phyloP scores from a whole-genome alignment of 176 grass and related monocot species.

The Tuctoria greenei region DNA sequence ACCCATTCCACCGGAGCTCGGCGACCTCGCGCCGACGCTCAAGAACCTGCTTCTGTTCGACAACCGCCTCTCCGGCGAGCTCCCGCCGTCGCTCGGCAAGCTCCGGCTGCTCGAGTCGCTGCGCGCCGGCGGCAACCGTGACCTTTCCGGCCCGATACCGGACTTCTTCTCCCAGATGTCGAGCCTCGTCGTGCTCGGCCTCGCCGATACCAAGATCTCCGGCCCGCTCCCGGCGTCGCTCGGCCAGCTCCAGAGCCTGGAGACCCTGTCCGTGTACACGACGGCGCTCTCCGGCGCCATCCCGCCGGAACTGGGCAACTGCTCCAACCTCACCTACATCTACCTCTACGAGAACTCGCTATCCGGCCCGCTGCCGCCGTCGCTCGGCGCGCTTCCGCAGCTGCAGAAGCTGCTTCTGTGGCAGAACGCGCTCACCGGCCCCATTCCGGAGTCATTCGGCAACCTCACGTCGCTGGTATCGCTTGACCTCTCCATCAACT shows the following conservation, averaged over 20 bases:
- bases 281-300: conserved; percentile 66
- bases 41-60: conserved; percentile 64
- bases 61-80: conserved; percentile 70
- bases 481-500: conserved; percentile 91
- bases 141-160: conserved; percentile 66
- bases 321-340: conserved; percentile 66
- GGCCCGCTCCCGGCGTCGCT: conserved; percentile 63
- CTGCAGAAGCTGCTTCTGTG: conserved; percentile 86
- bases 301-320: conserved; percentile 76
- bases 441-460: conserved; percentile 78
- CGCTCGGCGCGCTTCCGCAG: conserved; percentile 48
- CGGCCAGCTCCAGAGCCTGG: conserved; percentile 56
- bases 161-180: conserved; percentile 52
- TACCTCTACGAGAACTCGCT: conserved; percentile 95
- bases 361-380: conserved; percentile 59
- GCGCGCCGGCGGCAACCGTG: conserved; percentile 73
- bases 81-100: conserved; percentile 64
- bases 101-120: conserved; percentile 60
- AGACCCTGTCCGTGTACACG: conserved; percentile 87
- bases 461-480: conserved; percentile 60
- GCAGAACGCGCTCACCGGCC: conserved; percentile 89
- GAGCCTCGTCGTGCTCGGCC: conserved; percentile 71
- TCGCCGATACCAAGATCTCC: conserved; percentile 91
- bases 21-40: conserved; percentile 29
- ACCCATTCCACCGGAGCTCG: conserved; percentile 45